phyloP scores from a whole-genome alignment of 1,139 yeast species.

The Kazachstania sp. region DNA sequence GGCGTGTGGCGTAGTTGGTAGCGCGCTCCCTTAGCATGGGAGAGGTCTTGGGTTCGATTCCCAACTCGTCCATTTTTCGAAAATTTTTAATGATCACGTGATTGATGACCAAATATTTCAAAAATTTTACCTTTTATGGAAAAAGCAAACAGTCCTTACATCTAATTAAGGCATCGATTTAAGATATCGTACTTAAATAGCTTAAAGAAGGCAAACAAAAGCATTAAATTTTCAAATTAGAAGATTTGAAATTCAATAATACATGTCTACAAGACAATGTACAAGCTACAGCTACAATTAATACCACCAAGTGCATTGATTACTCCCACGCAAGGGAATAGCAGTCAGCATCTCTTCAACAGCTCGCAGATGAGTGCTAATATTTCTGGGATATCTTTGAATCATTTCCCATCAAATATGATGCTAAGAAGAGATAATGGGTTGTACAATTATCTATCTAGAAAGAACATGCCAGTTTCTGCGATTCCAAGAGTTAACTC shows the following conservation, averaged over 20 bases:
- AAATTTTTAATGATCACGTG: background rate
- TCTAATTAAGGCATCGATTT: background rate
- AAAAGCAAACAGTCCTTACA: background rate
- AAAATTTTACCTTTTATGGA: background rate
- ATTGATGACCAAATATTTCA: background rate
- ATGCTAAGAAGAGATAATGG: conserved; percentile 1
- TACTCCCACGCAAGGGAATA: background rate
- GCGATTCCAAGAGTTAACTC: conserved; percentile 8
- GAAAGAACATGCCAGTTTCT: background rate
- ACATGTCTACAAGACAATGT: background rate
- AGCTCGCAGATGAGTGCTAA: conserved; percentile 1
- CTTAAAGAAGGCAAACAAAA: no score
- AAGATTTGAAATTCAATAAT: background rate
- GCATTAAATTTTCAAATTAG: no score
- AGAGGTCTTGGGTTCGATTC: conserved; percentile 87
- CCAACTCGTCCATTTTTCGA: conserved; percentile 62
- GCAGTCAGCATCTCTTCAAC: background rate
- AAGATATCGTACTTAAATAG: no score
- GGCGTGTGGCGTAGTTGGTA: conserved; percentile 93
- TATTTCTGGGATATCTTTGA: conserved; percentile 3
- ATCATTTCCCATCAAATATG: background rate
- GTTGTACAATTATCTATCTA: background rate
- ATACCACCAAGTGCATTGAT: conserved; percentile 2
- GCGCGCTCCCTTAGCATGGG: conserved; percentile 90
- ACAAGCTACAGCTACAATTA: conserved; percentile 4